Conservation (phyloP, 2,329 filamentous ascomycete genomes). For the Piedraia hortae region DNA sequence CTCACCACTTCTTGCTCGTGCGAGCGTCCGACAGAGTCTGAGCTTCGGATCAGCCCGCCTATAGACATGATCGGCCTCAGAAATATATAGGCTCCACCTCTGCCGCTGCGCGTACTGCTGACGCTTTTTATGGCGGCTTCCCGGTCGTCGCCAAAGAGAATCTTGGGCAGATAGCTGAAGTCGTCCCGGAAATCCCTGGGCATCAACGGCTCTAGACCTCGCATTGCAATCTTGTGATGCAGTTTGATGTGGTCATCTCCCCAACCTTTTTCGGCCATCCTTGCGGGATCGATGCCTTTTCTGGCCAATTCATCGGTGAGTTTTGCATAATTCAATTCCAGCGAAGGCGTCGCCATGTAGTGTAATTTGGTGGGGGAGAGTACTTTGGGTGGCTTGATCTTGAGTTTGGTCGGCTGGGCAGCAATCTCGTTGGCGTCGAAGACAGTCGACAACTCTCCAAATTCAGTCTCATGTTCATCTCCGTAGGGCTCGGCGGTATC, state of each 20-base stretch:
- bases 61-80: constrained; percentile 25
- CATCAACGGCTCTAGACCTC: constrained; percentile 28
- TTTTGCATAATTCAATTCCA: too few relatives aligned
- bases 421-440: too few relatives aligned
- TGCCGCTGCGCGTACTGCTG: constrained; percentile 1
- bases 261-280: constrained; percentile 16
- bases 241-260: constrained; percentile 24
- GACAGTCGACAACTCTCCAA: too few relatives aligned
- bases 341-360: too few relatives aligned
- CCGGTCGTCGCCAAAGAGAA: constrained; percentile 21
- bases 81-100: constrained; percentile 20
- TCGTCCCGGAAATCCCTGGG: constrained; percentile 25
- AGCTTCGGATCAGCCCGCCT: constrained; percentile 20
- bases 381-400: too few relatives aligned
- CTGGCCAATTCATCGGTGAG: constrained; percentile 6
- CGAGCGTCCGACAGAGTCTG: constrained; percentile 1
- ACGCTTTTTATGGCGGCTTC: constrained; percentile 20
- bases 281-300: constrained; percentile 6
- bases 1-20: constrained; percentile 3
- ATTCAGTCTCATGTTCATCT: too few relatives aligned
- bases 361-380: too few relatives aligned
- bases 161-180: constrained; percentile 25
- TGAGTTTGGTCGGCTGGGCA: too few relatives aligned
- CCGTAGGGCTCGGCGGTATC: neutral
- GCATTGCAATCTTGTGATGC: constrained; percentile 25